phyloP scores from a whole-genome alignment of 257 asterid species.

The Plectranthus barbatus region DNA sequence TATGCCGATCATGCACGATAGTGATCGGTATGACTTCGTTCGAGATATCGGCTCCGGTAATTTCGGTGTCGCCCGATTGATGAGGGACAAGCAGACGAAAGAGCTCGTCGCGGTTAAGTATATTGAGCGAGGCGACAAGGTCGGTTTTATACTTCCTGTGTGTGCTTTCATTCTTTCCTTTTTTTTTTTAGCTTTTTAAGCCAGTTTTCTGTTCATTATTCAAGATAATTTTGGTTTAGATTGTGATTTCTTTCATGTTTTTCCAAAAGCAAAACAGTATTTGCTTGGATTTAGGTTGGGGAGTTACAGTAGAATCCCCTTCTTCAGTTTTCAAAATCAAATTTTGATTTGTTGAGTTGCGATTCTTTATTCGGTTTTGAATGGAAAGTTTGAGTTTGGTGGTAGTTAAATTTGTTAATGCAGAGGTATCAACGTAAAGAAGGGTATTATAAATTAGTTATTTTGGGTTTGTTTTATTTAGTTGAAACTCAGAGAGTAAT shows the following conservation, averaged over 20 bases:
- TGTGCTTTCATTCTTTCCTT: neutral
- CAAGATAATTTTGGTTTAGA: slow-evolving; percentile 3
- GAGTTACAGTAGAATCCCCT: neutral
- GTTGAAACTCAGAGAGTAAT: no score
- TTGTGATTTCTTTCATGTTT: slow-evolving; percentile 10
- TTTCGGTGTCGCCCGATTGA: slow-evolving; percentile 76
- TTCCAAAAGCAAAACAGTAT: slow-evolving; percentile 11
- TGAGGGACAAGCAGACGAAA: slow-evolving; percentile 71
- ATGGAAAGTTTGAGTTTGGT: neutral
- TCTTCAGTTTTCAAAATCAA: neutral
- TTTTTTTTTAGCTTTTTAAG: neutral
- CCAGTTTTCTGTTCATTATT: neutral
- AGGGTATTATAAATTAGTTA: neutral
- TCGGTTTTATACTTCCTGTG: slow-evolving; percentile 7
- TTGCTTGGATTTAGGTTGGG: neutral
- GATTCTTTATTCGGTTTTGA: neutral
- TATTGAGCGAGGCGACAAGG: slow-evolving; percentile 82
- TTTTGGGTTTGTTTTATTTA: neutral
- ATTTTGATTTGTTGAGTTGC: neutral
- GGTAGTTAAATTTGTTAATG: neutral
- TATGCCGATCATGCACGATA: slow-evolving; percentile 91
- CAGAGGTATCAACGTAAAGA: neutral
- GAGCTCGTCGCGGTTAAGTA: slow-evolving; percentile 88
- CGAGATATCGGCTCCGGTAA: slow-evolving; percentile 83
- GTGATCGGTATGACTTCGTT: slow-evolving; percentile 80